Evolutionary conservation across 2,329 filamentous ascomycete genomes (phyloP), one percentile per base, ranked within the genome.

Genomic region (Pseudocercospora musae): DNA sequence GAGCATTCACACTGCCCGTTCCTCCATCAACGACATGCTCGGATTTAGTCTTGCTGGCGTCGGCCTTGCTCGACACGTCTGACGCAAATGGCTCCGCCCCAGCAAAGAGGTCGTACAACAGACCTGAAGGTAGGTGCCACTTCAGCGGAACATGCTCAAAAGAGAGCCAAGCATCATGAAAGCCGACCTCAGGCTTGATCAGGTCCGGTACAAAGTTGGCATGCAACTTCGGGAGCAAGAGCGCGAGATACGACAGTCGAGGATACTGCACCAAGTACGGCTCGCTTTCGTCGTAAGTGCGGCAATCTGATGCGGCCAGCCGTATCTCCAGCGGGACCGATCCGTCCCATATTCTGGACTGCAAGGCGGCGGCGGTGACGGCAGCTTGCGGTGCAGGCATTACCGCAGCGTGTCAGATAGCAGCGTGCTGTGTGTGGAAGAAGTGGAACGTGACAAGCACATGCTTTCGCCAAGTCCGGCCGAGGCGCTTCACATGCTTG

Each of bases 101-200:
- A 2, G 85, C 84, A 69, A 89, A 89, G 5, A 91, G 78, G 73
- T 91, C 89, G 71, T 86, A 89, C 4, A 91, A 79, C 10, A 91
- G 77, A 1, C 89, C 89, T 10, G 89, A 73, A 0, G 89, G 88
- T 63, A 89, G 87, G 71, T 91, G 88, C 87, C 87, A 89, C 78
- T 89, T 90, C 66, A 91, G 74, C 2, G 87, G 84, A 15, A 91
- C 87, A 13, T 80, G 82, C 72, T 91, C 86, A 70, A 87, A 88
- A 1, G 85, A 86, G 66, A 91, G 84, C 84, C 86, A 88, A 20
- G 84, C 83, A 48, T 84, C 77, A 62, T 83, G 78, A 7, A 81
- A 72, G 2, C 77, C 77, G 31, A 82, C 78, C 48, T 81, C 76
- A 3, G 86, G 81, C 66, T 87, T 79, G 68, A 89, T 89, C 40